A percentile compares a stretch with the other conserved stretches of the same genome.
phyloP scores from a whole-genome alignment of 1,139 yeast genomes.

The Pichia norvegensis region DNA sequence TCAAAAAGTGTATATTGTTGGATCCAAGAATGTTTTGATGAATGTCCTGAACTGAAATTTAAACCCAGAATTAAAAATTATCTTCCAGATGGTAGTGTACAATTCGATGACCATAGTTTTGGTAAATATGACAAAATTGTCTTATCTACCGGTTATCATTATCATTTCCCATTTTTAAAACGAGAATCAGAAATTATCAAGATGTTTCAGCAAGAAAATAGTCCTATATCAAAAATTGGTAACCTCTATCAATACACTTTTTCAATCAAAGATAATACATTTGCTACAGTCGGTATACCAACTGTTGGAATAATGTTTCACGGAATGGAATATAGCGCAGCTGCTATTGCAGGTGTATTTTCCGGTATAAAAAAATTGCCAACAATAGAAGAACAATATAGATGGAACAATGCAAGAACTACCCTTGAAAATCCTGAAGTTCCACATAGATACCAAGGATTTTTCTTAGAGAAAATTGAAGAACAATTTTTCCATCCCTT shows the following conservation, averaged over 20 bases:
- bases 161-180: slow-evolving; percentile 34
- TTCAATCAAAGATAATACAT: slow-evolving; percentile 36
- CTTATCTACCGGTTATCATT: slow-evolving; percentile 42
- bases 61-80: slow-evolving; percentile 20
- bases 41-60: slow-evolving; percentile 14
- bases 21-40: slow-evolving; percentile 16
- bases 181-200: slow-evolving; percentile 12
- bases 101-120: slow-evolving; percentile 32
- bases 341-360: slow-evolving; percentile 46
- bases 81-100: slow-evolving; percentile 19
- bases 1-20: slow-evolving; percentile 16
- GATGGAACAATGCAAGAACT: slow-evolving; percentile 19
- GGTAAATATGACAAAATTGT: slow-evolving; percentile 33
- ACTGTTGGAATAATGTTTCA: slow-evolving; percentile 36
- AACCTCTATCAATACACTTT: slow-evolving; percentile 33
- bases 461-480: slow-evolving; percentile 10
- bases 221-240: slow-evolving; percentile 28
- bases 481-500: slow-evolving; percentile 17
- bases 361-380: slow-evolving; percentile 27
- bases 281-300: slow-evolving; percentile 37
- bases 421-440: slow-evolving; percentile 16
- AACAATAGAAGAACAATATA: slow-evolving; percentile 18
- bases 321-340: slow-evolving; percentile 38
- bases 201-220: slow-evolving; percentile 4
- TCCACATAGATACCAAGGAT: slow-evolving; percentile 16